Percentiles rank a stretch among this genome's conserved stretches.
phyloP scores from a whole-genome alignment of 495 filamentous ascomycete species.

The Sphaerosporella brunnea region DNA sequence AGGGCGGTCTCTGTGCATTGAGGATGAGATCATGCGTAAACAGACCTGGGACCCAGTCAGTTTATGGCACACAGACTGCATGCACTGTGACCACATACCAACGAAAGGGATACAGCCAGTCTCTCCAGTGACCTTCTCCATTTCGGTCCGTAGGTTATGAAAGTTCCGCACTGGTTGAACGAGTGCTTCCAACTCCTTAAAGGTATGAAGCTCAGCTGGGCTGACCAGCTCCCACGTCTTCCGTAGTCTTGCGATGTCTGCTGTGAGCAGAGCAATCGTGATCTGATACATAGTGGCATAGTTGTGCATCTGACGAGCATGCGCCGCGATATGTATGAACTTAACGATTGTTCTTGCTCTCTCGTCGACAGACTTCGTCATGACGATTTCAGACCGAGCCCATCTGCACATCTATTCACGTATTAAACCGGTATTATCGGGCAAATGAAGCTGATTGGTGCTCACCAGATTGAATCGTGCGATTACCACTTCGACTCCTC shows the following conservation, averaged over 20 bases:
- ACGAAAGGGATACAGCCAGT: conserved; percentile 94
- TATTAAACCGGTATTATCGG: no score
- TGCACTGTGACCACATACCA: no score
- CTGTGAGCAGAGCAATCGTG: conserved; percentile 71
- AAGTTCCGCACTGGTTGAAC: conserved; percentile 86
- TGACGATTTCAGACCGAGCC: conserved; percentile 76
- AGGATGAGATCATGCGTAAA: conserved; percentile 96
- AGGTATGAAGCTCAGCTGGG: conserved; percentile 44
- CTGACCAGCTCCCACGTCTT: conserved; percentile 73
- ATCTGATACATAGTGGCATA: conserved; percentile 95
- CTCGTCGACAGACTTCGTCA: conserved; percentile 69
- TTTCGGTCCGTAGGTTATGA: conserved; percentile 64
- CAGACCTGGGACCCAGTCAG: conserved; percentile 32
- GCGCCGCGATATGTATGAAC: conserved; percentile 76
- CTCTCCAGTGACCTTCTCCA: conserved; percentile 60
- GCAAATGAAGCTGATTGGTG: no score
- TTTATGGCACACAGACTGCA: no score
- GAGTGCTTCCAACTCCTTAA: conserved; percentile 66
- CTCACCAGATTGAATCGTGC: conserved; percentile 70
- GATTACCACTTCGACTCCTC: conserved; percentile 86
- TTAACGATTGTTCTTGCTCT: conserved; percentile 71
- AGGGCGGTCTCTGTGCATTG: conserved; percentile 70
- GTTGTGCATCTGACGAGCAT: conserved; percentile 73
- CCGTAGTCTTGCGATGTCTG: conserved; percentile 56
- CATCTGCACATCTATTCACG: conserved; percentile 63